Evolutionary conservation across 306 rosid species (phyloP).

Genomic region (Benincasa hispida): DNA sequence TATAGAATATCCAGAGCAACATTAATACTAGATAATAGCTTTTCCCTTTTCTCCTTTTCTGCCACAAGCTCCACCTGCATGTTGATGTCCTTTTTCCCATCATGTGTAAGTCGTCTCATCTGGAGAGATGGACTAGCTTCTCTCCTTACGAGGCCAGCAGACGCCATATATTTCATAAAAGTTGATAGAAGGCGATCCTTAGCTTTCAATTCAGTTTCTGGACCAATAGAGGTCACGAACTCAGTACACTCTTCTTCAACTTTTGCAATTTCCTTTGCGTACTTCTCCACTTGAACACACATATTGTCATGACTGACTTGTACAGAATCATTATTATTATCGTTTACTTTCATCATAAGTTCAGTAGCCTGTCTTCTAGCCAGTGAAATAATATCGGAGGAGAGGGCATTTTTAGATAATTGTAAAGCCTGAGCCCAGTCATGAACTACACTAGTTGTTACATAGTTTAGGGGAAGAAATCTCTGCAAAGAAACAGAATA

Average conservation of each 20-base stretch:
- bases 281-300: conserved; percentile 55
- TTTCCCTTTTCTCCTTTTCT: conserved; percentile 52
- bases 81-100: conserved; percentile 30
- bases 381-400: conserved; percentile 70
- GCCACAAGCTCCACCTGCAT: conserved; percentile 36
- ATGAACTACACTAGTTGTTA: conserved; percentile 77
- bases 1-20: conserved; percentile 49
- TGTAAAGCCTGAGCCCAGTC: conserved; percentile 90
- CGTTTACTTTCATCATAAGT: conserved; percentile 40
- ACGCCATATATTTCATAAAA: conserved; percentile 61
- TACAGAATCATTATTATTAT: conserved; percentile 43
- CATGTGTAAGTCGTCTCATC: conserved; percentile 32
- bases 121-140: conserved; percentile 32
- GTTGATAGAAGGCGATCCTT: conserved; percentile 63
- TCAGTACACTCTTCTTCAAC: conserved; percentile 58
- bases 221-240: conserved; percentile 49
- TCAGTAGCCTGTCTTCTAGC: conserved; percentile 90
- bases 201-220: conserved; percentile 63
- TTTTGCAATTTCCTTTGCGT: conserved; percentile 54
- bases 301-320: conserved; percentile 46
- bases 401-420: conserved; percentile 46
- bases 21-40: conserved; percentile 36
- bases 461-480: conserved; percentile 71
- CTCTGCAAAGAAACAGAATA: conserved; percentile 86
- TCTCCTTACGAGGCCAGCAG: conserved; percentile 37